phyloP scores from a whole-genome alignment of 495 filamentous ascomycete genomes.

The Talaromyces proteolyticus region DNA sequence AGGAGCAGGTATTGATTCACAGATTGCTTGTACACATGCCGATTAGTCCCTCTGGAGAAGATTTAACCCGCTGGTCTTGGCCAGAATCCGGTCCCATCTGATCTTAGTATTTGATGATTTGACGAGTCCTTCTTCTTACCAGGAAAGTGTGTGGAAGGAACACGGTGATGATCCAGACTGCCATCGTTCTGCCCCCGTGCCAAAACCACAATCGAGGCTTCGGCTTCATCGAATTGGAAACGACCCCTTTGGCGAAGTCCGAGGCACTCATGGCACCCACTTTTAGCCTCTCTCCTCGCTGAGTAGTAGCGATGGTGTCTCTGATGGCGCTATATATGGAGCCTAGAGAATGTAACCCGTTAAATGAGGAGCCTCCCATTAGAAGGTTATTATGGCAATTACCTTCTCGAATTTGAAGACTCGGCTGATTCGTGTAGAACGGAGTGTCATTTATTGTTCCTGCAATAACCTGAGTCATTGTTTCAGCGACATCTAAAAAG shows the following conservation, averaged over 20 bases:
- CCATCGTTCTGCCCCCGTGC: neutral
- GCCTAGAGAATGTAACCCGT: too few relatives aligned
- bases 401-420: neutral
- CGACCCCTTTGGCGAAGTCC: neutral
- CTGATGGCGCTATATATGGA: conserved; percentile 18
- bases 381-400: neutral
- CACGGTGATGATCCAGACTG: neutral
- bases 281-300: neutral
- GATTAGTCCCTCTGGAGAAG: too few relatives aligned
- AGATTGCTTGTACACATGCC: too few relatives aligned
- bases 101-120: neutral
- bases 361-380: neutral
- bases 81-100: neutral
- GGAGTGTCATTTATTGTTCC: conserved; percentile 12
- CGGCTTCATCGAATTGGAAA: neutral
- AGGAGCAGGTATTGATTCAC: too few relatives aligned
- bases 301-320: conserved; percentile 5
- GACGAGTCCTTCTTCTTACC: neutral
- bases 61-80: neutral
- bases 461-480: conserved; percentile 22
- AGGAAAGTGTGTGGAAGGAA: neutral
- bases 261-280: neutral
- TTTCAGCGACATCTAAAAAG: neutral
- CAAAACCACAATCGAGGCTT: neutral
- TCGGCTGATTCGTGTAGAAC: conserved; percentile 3